Percentiles rank a stretch among this genome's conserved stretches.
Evolutionary conservation across 108 stramenopile genomes (phyloP).

Genomic region (Stephanodiscus minutulus): DNA sequence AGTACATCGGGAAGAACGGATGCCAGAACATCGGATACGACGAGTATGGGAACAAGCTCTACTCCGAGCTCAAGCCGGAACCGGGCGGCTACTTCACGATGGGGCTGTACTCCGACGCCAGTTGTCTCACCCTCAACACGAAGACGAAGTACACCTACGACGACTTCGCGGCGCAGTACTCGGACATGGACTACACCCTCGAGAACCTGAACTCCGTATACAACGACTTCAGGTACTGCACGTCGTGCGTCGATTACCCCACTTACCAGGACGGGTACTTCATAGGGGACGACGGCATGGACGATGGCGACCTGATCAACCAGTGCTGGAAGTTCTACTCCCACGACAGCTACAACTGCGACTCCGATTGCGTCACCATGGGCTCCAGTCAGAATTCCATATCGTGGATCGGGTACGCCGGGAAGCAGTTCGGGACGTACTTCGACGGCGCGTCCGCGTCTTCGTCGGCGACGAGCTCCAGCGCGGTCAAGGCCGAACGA

Average conservation of each 20-base stretch:
- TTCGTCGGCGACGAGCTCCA: conserved; percentile 2
- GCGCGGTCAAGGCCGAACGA: conserved; percentile 52
- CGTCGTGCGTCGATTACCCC: conserved; percentile 86
- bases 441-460: conserved; percentile 30
- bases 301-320: conserved; percentile 90
- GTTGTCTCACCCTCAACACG: conserved; percentile 58
- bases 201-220: conserved; percentile 80
- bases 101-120: conserved; percentile 72
- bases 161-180: conserved; percentile 68
- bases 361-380: conserved; percentile 70
- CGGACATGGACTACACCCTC: conserved; percentile 81
- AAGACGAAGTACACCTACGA: conserved; percentile 64
- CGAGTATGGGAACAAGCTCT: conserved; percentile 58
- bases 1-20: conserved; percentile 83
- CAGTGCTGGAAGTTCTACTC: conserved; percentile 92
- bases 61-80: conserved; percentile 66
- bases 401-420: conserved; percentile 54
- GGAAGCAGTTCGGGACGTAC: conserved; percentile 58
- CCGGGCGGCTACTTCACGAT: conserved; percentile 67
- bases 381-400: conserved; percentile 79
- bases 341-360: conserved; percentile 78
- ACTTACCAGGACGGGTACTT: conserved; percentile 90
- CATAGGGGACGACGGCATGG: conserved; percentile 80
- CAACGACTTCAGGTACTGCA: conserved; percentile 72
- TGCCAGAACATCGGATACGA: conserved; percentile 66